Evolutionary conservation across 257 asterid species (phyloP).

Genomic region (Solanum ahanhuiri): DNA sequence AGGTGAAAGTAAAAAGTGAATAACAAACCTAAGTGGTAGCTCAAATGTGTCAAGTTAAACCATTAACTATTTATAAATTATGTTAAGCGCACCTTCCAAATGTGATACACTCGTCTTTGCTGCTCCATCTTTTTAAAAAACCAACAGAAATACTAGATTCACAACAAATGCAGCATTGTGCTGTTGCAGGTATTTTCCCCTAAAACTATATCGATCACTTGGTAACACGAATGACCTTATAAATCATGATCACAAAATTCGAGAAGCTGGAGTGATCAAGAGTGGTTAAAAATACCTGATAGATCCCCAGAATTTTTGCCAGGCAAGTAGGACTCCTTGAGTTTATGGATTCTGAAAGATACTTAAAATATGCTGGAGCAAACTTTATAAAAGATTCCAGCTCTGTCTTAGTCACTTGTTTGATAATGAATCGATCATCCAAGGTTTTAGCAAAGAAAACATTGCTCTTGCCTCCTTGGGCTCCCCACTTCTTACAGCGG

Average conservation of each 20-base stretch:
- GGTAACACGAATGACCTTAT: background rate
- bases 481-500: conserved; percentile 98
- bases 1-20: background rate
- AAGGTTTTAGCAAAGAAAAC: conserved; percentile 90
- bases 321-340: conserved; percentile 83
- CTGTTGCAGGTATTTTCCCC: background rate
- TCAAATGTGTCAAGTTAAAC: background rate
- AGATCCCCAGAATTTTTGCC: conserved; percentile 89
- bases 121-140: background rate
- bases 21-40: background rate
- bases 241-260: background rate
- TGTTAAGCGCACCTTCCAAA: background rate
- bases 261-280: background rate
- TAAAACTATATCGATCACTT: background rate
- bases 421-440: conserved; percentile 88
- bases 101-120: background rate
- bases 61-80: background rate
- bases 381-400: conserved; percentile 90
- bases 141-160: background rate
- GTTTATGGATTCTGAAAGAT: conserved; percentile 63
- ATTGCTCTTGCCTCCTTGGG: conserved; percentile 98
- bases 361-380: conserved; percentile 80
- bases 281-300: conserved; percentile 55
- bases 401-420: conserved; percentile 97
- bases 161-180: background rate